phyloP scores from a whole-genome alignment of 2,329 filamentous ascomycete genomes.

The Fusarium oligoseptatum region DNA sequence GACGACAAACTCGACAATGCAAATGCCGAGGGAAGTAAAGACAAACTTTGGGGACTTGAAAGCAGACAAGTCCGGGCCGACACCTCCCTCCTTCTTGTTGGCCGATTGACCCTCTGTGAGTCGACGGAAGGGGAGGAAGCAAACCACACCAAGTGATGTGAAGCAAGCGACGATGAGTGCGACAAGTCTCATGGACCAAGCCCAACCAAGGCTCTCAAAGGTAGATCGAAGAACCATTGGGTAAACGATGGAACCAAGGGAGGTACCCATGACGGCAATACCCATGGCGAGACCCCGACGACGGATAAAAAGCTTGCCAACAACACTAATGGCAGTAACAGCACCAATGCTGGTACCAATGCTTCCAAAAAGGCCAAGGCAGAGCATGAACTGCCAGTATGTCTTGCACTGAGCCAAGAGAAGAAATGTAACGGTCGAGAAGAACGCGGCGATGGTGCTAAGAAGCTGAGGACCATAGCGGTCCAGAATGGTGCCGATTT shows the following conservation, averaged over 20 bases:
- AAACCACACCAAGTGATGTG: constrained; percentile 47
- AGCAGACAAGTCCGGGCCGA: constrained; percentile 51
- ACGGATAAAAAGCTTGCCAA: constrained; percentile 44
- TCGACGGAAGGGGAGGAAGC: constrained; percentile 48
- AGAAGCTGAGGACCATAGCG: constrained; percentile 58
- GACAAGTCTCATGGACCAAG: constrained; percentile 50
- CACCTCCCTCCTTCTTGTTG: background rate
- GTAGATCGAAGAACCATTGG: constrained; percentile 49
- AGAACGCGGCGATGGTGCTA: constrained; percentile 51
- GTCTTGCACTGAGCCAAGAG: constrained; percentile 58
- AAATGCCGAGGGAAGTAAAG: constrained; percentile 55
- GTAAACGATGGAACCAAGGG: constrained; percentile 49
- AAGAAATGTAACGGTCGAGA: constrained; percentile 56
- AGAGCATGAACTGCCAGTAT: constrained; percentile 64
- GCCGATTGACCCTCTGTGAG: constrained; percentile 7
- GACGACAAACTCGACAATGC: constrained; percentile 62
- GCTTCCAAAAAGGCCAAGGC: constrained; percentile 58
- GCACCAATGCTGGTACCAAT: constrained; percentile 55
- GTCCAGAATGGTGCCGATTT: constrained; percentile 62
- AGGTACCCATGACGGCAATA: constrained; percentile 33
- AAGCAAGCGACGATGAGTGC: constrained; percentile 45
- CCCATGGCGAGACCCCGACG: constrained; percentile 37
- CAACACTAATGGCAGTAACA: constrained; percentile 48
- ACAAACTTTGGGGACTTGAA: constrained; percentile 55
- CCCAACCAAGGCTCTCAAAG: constrained; percentile 46